Evolutionary conservation across 2,329 filamentous ascomycete species (phyloP), one percentile per base, ranked within the genome.

Genomic region (Westerdykella ornata): DNA sequence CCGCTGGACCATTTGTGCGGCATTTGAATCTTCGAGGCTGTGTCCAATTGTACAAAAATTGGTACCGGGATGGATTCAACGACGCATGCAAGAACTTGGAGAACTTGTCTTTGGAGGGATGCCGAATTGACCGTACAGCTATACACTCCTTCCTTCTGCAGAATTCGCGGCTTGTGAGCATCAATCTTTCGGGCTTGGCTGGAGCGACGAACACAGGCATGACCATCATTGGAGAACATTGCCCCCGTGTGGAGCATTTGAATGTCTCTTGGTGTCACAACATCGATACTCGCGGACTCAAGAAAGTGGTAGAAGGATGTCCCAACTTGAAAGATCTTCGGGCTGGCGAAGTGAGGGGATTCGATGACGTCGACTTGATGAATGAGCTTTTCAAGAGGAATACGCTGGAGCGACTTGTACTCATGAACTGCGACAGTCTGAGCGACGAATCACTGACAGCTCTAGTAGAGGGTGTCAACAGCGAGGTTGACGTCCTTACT

Each of bases 201-300:
- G 82, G 82, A 11, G 85, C 89, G 12, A 88, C 83, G 20, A 94
- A 95, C 60, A 78, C 79, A 16, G 85, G 87, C 0, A 89, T 94
- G 78, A 86, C 83, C 57, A 87, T 94, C 45, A 84, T 98, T 45
- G 82, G 86, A 1, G 75, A 84, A 39, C 82, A 83, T 30, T 97
- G 90, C 55, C 81, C 82, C 1, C 81, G 83, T 37, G 72, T 98
- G n/a, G 82, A 94, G 64, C 75, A 78, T 41, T 75, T 97, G 50
- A 94, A 96, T 56, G 78, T 97, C 15, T 94, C 88, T 0, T 97
- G 90, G 88, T 98, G 92, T 69, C 82, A 81, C 51, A 84, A 88
- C 46, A 80, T 96, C 59, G 84, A 92, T 57, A 84, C 86, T 7
- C 72, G 77, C 11, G 89, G 88, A 4, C 70, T 97, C 40, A 79